These are phyloP conservation scores for Graphiopsis chlorocephala DNA, from an alignment of 2,329 filamentous ascomycete genomes.

Conservation along the genomic window DNA sequence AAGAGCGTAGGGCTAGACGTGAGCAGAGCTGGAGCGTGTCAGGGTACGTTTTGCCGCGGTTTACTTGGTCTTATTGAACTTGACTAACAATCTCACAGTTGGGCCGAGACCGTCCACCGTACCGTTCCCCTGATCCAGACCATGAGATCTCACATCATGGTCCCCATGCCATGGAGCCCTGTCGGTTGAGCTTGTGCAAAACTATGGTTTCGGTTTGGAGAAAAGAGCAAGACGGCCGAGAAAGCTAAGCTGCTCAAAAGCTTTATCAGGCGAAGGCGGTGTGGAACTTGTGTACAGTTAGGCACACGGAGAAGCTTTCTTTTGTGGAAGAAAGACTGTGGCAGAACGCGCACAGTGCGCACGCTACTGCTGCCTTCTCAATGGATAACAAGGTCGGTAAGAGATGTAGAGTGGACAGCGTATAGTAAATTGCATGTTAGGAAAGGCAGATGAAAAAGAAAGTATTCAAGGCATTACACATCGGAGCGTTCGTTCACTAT, in stretches of 20 bases:
- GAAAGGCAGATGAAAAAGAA: background rate
- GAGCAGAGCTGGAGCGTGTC: slow-evolving; percentile 95
- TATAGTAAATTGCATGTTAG: slow-evolving; percentile 4
- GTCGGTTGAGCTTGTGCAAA: slow-evolving; percentile 59
- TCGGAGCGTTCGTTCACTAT: background rate
- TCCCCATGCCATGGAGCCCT: slow-evolving; percentile 95
- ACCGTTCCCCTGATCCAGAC: slow-evolving; percentile 94
- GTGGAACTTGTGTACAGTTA: background rate
- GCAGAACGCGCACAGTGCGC: background rate
- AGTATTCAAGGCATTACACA: background rate
- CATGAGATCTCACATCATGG: slow-evolving; percentile 91
- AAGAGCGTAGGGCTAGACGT: slow-evolving; percentile 83
- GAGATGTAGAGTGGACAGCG: background rate
- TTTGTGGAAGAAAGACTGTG: background rate
- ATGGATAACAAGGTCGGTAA: background rate
- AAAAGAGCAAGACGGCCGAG: background rate
- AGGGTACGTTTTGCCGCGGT: slow-evolving; percentile 39
- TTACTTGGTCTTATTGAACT: background rate
- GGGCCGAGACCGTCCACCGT: slow-evolving; percentile 91
- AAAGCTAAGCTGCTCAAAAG: background rate
- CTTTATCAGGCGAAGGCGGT: background rate
- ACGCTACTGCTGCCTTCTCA: background rate
- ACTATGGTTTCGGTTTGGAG: background rate
- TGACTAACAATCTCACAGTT: background rate
- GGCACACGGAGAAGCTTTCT: background rate